Evolutionary conservation across 805 yeast species (phyloP).

Genomic region (Yarrowia sp.): DNA sequence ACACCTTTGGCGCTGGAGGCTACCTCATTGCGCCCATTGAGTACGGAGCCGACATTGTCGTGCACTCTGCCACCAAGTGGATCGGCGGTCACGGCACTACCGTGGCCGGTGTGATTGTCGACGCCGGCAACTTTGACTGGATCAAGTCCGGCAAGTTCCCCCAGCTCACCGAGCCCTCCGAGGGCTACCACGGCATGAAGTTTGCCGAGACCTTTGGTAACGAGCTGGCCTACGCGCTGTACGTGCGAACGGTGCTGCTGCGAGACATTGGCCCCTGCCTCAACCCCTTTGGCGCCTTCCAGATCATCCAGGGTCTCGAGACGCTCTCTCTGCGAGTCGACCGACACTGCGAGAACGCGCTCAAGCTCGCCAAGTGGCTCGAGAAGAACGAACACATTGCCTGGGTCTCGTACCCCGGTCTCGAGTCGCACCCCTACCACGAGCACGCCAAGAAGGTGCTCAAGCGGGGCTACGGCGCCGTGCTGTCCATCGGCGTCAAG

Average conservation of each 20-base stretch:
- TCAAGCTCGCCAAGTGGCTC: slow-evolving; percentile 73
- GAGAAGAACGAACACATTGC: slow-evolving; percentile 66
- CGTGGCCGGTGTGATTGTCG: slow-evolving; percentile 86
- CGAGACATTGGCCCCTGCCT: slow-evolving; percentile 91
- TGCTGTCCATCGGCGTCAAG: slow-evolving; percentile 85
- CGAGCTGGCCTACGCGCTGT: slow-evolving; percentile 67
- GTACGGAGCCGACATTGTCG: slow-evolving; percentile 87
- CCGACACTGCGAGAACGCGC: slow-evolving; percentile 82
- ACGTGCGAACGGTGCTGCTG: slow-evolving; percentile 75
- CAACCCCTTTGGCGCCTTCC: slow-evolving; percentile 86
- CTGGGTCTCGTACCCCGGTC: slow-evolving; percentile 93
- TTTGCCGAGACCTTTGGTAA: slow-evolving; percentile 80
- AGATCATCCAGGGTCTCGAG: slow-evolving; percentile 87
- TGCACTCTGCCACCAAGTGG: slow-evolving; percentile 97
- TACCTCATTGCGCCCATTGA: slow-evolving; percentile 78
- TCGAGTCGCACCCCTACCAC: slow-evolving; percentile 74
- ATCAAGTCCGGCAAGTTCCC: slow-evolving; percentile 80
- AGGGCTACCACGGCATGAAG: slow-evolving; percentile 88
- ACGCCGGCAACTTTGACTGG: slow-evolving; percentile 94
- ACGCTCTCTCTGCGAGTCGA: slow-evolving; percentile 91
- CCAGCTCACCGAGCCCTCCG: slow-evolving; percentile 85
- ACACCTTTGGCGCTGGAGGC: slow-evolving; percentile 97
- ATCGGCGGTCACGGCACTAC: slow-evolving; percentile 97
- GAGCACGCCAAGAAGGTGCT: slow-evolving; percentile 81
- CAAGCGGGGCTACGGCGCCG: slow-evolving; percentile 78